Evolutionary conservation across 2,329 filamentous ascomycete species (phyloP).

Genomic region (Trichophyton simii): DNA sequence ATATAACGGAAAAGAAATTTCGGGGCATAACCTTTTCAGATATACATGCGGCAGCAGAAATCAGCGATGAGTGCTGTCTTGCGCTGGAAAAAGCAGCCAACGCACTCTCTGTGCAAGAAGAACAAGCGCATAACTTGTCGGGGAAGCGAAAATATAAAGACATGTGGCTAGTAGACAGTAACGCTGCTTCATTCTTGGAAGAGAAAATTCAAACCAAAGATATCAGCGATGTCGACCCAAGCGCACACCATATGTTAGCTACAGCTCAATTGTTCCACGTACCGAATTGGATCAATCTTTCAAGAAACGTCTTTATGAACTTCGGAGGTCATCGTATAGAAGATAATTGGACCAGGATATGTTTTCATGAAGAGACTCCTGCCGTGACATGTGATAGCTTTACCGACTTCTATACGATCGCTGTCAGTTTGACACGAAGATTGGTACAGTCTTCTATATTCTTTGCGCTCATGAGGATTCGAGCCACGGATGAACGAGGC

Average conservation of each 20-base stretch:
- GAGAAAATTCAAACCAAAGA: slow-evolving; percentile 14
- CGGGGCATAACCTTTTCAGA: slow-evolving; percentile 40
- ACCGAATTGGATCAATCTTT: slow-evolving; percentile 50
- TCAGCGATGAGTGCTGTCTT: slow-evolving; percentile 52
- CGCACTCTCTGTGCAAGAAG: slow-evolving; percentile 51
- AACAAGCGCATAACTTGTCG: slow-evolving; percentile 46
- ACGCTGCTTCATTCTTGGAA: slow-evolving; percentile 23
- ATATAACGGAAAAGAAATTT: slow-evolving; percentile 22
- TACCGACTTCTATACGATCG: slow-evolving; percentile 60
- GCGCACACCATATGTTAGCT: slow-evolving; percentile 27
- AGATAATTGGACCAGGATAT: slow-evolving; percentile 55
- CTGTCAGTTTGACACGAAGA: slow-evolving; percentile 54
- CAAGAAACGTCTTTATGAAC: slow-evolving; percentile 65
- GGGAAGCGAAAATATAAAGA: slow-evolving; percentile 51
- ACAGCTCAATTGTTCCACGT: slow-evolving; percentile 48
- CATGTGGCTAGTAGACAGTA: slow-evolving; percentile 51
- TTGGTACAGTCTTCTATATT: slow-evolving; percentile 58
- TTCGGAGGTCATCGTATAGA: slow-evolving; percentile 40
- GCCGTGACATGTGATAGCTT: slow-evolving; percentile 63
- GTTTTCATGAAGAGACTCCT: slow-evolving; percentile 44
- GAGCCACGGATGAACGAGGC: slow-evolving; percentile 31
- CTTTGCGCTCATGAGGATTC: slow-evolving; percentile 56
- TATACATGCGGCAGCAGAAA: slow-evolving; percentile 59
- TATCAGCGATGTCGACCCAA: slow-evolving; percentile 13
- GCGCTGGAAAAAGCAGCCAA: slow-evolving; percentile 59